These are phyloP conservation scores for Vitis hybrid DNA, from an alignment of 177 flowering plant species.

Conservation along the genomic window DNA sequence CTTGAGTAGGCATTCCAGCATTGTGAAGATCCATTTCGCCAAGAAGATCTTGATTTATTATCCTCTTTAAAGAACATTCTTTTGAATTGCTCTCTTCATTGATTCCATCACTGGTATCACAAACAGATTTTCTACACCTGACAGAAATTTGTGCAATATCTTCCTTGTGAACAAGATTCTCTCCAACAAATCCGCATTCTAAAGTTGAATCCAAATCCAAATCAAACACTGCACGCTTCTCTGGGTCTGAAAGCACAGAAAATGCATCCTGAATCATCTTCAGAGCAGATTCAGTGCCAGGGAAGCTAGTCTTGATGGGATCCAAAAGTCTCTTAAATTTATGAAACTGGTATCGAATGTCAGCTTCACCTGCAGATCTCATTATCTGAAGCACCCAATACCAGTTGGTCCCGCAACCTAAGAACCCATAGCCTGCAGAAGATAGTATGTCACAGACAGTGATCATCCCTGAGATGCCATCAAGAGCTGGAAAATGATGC, in stretches of 20 bases:
- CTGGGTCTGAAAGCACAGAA: slow-evolving; percentile 31
- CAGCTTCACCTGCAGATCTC: slow-evolving; percentile 18
- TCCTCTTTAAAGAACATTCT: too few species aligned
- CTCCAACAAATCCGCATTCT: slow-evolving; percentile 4
- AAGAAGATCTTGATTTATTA: too few species aligned
- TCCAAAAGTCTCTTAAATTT: slow-evolving; percentile 25
- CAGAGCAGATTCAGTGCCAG: slow-evolving; percentile 43
- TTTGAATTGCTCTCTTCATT: too few species aligned
- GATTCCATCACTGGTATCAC: too few species aligned
- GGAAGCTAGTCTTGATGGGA: slow-evolving; percentile 39
- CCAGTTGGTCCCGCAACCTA: slow-evolving; percentile 31
- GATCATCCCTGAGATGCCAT: slow-evolving; percentile 28
- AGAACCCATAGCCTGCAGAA: slow-evolving; percentile 16
- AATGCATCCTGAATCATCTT: slow-evolving; percentile 31
- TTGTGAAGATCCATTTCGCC: too few species aligned
- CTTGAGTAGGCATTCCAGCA: too few species aligned
- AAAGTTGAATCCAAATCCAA: slow-evolving; percentile 23
- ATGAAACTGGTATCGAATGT: slow-evolving; percentile 20
- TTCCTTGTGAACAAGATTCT: background rate
- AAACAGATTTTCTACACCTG: too few species aligned
- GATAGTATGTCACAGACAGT: slow-evolving; percentile 35
- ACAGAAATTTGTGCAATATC: slow-evolving; percentile 3
- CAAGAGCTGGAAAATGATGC: slow-evolving; percentile 21
- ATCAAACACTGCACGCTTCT: slow-evolving; percentile 35
- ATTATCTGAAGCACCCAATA: slow-evolving; percentile 43